These are phyloP conservation scores for Penicillium sp. DNA, from an alignment of 2,329 filamentous ascomycete species.

Conservation along the genomic window DNA sequence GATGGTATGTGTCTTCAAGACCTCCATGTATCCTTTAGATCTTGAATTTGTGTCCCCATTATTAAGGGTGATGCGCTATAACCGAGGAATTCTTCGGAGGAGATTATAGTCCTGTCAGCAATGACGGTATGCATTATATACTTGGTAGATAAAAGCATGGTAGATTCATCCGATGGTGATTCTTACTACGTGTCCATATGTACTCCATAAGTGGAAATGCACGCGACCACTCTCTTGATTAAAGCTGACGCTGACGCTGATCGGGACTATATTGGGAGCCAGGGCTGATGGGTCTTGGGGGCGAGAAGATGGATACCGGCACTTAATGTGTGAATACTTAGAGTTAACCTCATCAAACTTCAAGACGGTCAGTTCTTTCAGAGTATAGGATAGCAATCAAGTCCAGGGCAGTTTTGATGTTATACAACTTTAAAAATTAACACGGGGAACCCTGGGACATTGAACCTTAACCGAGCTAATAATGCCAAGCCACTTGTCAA, in stretches of 20 bases:
- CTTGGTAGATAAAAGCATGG: neutral
- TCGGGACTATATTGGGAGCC: neutral
- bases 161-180: neutral
- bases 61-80: neutral
- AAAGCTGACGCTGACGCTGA: neutral
- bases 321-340: neutral
- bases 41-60: neutral
- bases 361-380: neutral
- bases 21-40: neutral
- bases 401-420: neutral
- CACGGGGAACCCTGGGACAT: neutral
- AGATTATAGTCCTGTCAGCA: neutral
- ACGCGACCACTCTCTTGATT: neutral
- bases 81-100: neutral
- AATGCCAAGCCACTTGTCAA: slow-evolving; percentile 1
- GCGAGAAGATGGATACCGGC: neutral
- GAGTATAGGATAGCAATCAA: neutral
- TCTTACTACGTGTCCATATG: neutral
- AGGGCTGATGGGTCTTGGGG: neutral
- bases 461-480: neutral
- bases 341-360: neutral
- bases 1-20: neutral
- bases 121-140: neutral
- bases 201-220: neutral
- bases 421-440: neutral